Conservation (phyloP, 331 rosid species). For the Rosa hybrid region DNA sequence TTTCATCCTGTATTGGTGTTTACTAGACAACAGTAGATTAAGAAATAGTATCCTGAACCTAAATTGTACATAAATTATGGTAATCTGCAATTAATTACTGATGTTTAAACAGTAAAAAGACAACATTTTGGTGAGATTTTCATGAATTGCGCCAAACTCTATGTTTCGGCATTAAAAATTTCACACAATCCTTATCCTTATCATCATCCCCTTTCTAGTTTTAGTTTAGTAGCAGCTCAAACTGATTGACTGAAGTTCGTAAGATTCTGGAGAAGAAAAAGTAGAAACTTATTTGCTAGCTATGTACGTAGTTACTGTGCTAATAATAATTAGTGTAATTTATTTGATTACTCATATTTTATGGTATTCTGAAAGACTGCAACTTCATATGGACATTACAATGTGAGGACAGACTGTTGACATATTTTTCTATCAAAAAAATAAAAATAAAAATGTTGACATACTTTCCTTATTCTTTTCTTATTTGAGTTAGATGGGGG, state of each 20-base stretch:
- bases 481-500: neutral
- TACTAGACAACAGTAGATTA: neutral
- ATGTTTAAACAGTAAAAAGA: neutral
- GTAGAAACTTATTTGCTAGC: neutral
- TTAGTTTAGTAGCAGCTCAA: neutral
- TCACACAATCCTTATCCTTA: neutral
- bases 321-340: neutral
- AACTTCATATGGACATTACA: neutral
- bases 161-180: neutral
- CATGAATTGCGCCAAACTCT: constrained; percentile 16
- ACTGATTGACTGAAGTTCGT: neutral
- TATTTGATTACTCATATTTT: neutral
- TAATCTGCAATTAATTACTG: neutral
- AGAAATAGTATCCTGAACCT: neutral
- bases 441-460: neutral
- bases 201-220: neutral
- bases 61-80: neutral
- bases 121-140: constrained; percentile 12
- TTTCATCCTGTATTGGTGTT: neutral
- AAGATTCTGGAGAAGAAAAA: neutral
- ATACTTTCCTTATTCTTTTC: neutral
- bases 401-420: no score
- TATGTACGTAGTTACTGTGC: neutral
- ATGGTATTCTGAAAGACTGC: neutral
- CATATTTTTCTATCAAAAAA: no score